These are phyloP conservation scores for Jatropha multifida DNA, from an alignment of 441 rosid species.

Conservation along the genomic window DNA sequence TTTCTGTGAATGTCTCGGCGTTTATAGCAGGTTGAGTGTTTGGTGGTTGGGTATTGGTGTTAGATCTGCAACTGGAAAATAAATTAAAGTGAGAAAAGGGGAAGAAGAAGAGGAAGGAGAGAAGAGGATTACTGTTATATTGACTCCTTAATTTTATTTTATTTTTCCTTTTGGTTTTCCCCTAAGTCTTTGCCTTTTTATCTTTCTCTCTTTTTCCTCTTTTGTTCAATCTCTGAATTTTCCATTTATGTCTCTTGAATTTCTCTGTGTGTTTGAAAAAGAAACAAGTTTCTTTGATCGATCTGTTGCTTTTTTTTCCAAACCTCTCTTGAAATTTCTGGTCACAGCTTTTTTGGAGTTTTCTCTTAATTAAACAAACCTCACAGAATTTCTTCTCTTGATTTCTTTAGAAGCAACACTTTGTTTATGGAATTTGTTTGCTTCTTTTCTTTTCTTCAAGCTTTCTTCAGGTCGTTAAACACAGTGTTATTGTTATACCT, in stretches of 20 bases:
- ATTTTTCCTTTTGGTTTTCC: conserved; percentile 10
- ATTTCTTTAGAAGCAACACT: background rate
- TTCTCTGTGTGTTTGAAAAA: conserved; percentile 23
- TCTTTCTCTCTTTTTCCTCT: conserved; percentile 19
- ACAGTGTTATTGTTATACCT: background rate
- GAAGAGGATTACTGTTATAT: conserved; percentile 33
- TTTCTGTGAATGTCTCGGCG: conserved; percentile 76
- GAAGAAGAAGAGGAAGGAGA: background rate
- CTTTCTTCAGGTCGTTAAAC: background rate
- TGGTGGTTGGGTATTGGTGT: conserved; percentile 35
- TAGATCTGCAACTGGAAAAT: conserved; percentile 70
- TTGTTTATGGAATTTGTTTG: background rate
- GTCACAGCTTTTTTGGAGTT: conserved; percentile 15
- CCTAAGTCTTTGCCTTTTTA: conserved; percentile 17
- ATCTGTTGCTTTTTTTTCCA: conserved; percentile 24
- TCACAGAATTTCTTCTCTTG: conserved; percentile 1
- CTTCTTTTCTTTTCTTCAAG: background rate
- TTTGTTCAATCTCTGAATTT: conserved; percentile 27
- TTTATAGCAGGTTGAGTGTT: conserved; percentile 55
- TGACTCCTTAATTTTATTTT: conserved; percentile 15
- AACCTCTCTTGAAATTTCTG: conserved; percentile 2
- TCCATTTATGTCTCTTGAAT: conserved; percentile 29
- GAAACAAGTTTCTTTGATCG: conserved; percentile 24
- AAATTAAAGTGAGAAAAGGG: background rate
- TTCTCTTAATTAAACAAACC: conserved; percentile 17